These are phyloP conservation scores for Diaporthe nobilis DNA, from an alignment of 2,329 filamentous ascomycete genomes.

Conservation along the genomic window DNA sequence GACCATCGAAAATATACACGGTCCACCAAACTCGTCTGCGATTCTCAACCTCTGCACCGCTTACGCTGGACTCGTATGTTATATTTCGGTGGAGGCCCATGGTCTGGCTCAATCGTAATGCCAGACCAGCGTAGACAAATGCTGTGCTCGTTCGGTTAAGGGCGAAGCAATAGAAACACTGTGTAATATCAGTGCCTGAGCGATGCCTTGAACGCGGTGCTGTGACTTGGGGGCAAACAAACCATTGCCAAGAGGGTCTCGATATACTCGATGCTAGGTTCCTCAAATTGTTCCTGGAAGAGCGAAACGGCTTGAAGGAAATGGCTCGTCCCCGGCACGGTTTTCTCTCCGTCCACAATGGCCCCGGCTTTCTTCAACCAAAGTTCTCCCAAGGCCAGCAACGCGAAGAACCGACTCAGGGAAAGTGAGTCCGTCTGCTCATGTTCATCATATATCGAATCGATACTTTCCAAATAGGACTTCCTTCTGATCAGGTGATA, in stretches of 20 bases:
- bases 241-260: slow-evolving; percentile 56
- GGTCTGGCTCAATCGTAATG: slow-evolving; percentile 53
- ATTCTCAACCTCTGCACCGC: slow-evolving; percentile 48
- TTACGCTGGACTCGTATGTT: slow-evolving; percentile 50
- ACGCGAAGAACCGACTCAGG: slow-evolving; percentile 42
- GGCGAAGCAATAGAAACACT: slow-evolving; percentile 56
- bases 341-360: slow-evolving; percentile 42
- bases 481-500: slow-evolving; percentile 54
- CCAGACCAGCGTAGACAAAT: slow-evolving; percentile 54
- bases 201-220: background rate
- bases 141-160: slow-evolving; percentile 57
- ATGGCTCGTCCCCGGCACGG: slow-evolving; percentile 54
- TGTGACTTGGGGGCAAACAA: slow-evolving; percentile 35
- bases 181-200: slow-evolving; percentile 16
- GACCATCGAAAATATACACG: slow-evolving; percentile 53
- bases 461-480: slow-evolving; percentile 50
- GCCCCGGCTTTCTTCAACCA: slow-evolving; percentile 42
- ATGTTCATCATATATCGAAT: slow-evolving; percentile 49
- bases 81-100: slow-evolving; percentile 57
- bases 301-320: slow-evolving; percentile 53
- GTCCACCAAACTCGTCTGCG: slow-evolving; percentile 53
- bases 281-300: slow-evolving; percentile 53
- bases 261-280: slow-evolving; percentile 54
- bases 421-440: slow-evolving; percentile 40
- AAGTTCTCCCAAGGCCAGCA: slow-evolving; percentile 43